A percentile compares a stretch with the other conserved stretches of the same genome.
These are phyloP conservation scores for Fusarium decemcellulare DNA, from an alignment of 2,329 filamentous ascomycete species.

Conservation along the genomic window DNA sequence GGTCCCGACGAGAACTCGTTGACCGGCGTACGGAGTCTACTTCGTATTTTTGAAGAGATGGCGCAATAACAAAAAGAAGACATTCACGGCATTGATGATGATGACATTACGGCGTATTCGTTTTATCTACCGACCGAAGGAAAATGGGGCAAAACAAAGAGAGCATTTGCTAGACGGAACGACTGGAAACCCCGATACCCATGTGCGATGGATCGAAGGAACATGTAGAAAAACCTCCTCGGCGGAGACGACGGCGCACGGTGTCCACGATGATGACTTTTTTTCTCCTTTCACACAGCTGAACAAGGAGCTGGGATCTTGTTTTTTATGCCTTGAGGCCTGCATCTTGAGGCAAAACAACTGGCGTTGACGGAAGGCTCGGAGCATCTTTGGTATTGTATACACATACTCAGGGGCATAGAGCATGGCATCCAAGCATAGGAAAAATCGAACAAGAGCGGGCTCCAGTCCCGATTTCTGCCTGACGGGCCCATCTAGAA, in stretches of 20 bases:
- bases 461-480: neutral
- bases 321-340: neutral
- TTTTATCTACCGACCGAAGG: slow-evolving; percentile 11
- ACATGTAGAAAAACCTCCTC: slow-evolving; percentile 43
- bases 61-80: slow-evolving; percentile 48
- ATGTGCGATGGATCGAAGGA: slow-evolving; percentile 40
- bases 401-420: slow-evolving; percentile 9
- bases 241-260: slow-evolving; percentile 39
- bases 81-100: slow-evolving; percentile 37
- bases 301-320: slow-evolving; percentile 7
- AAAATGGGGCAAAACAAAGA: slow-evolving; percentile 24
- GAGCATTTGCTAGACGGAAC: slow-evolving; percentile 42
- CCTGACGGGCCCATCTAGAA: neutral
- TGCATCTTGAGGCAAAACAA: neutral
- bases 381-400: neutral
- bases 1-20: slow-evolving; percentile 91
- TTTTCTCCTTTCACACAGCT: slow-evolving; percentile 17
- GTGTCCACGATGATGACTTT: slow-evolving; percentile 44
- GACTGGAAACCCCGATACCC: slow-evolving; percentile 45
- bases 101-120: slow-evolving; percentile 29
- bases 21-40: slow-evolving; percentile 79
- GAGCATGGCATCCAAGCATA: neutral
- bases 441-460: neutral
- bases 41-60: slow-evolving; percentile 79
- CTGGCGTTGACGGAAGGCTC: slow-evolving; percentile 33